Conservation (phyloP, 257 asterid genomes). For the Salvia hispanica region DNA sequence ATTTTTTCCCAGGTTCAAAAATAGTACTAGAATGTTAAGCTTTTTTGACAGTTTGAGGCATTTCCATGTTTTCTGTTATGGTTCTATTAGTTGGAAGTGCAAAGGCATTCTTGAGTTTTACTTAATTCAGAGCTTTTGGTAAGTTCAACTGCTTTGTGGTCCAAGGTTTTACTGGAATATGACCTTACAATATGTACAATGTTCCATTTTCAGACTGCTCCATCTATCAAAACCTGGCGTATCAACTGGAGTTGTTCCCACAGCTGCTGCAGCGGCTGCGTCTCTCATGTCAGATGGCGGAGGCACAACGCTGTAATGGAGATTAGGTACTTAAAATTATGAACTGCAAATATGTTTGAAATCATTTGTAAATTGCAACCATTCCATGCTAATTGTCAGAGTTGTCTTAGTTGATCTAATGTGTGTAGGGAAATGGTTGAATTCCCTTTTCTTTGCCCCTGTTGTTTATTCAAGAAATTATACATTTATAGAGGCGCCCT, state of each 20-base stretch:
- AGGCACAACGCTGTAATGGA: constrained; percentile 55
- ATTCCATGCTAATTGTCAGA: background rate
- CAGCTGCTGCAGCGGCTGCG: constrained; percentile 98
- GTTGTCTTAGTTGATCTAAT: too few species aligned
- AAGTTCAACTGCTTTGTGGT: background rate
- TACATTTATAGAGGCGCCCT: too few species aligned
- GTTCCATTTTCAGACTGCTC: constrained; percentile 65
- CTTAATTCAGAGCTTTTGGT: constrained; percentile 4
- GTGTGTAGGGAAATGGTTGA: too few species aligned
- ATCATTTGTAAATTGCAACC: background rate
- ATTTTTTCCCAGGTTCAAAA: background rate
- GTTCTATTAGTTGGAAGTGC: background rate
- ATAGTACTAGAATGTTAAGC: too few species aligned
- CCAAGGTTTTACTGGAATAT: constrained; percentile 3
- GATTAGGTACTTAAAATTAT: constrained; percentile 22
- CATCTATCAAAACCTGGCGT: constrained; percentile 88
- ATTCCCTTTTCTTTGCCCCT: background rate
- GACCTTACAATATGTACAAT: background rate
- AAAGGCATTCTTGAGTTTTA: constrained; percentile 12
- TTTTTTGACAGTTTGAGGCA: background rate
- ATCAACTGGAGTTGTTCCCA: constrained; percentile 84
- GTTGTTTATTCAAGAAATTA: background rate
- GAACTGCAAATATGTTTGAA: background rate
- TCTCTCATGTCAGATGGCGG: constrained; percentile 97
- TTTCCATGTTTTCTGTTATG: background rate